Base-by-base conservation (phyloP, 257 asterid genomes). In the Salvia miltiorrhiza region DNA sequence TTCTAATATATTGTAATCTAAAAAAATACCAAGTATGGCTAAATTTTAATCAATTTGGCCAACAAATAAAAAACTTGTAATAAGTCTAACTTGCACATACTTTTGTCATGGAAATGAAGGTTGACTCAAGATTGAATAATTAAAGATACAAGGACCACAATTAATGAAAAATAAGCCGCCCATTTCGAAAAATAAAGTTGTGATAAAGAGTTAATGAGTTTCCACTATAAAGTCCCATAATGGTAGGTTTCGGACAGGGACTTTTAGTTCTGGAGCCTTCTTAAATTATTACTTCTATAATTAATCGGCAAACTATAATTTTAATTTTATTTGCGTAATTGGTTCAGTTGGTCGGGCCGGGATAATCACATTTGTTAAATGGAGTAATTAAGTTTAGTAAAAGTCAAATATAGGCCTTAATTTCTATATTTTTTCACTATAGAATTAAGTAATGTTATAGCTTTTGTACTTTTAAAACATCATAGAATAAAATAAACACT, bases 121-220 rank as follows among this genome's bases (percentile, higher is more conserved):
- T 21, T 21, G 7, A 52, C 7, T 21, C 4, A 16, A 52, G 59
- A 23, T 24, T 3, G 11, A 20, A 20, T 49, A 24, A 49, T 48
- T 48, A 62, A 9, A 10, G 4, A 39, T 8, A n/a, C n/a, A n/a
- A n/a, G 70, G 70, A 40, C 70, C 76, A 72, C 71, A 16, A 45
- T 7, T 45, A 37, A 33, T 33, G 56, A 45, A 39, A 45, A 6
- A 57, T 55, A 21, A 56, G 54, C 53, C 44, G 54, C 67, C 49
- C 43, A 52, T 71, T 32, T 49, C 17, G 53, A 64, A 54, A 53
- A 17, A 63, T 53, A 5, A 58, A 17, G 50, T 60, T 45, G 8
- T n/a, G 20, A 35, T 23, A 39, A n/a, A 53, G 56, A 40, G 33
- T 72, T 52, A 24, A 71, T 39, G 32, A 41, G 17, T 52, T 52